Evolutionary conservation across 139 green algal species (phyloP), one percentile per base, ranked within the genome.

Genomic region (Volvox reticuliferus): DNA sequence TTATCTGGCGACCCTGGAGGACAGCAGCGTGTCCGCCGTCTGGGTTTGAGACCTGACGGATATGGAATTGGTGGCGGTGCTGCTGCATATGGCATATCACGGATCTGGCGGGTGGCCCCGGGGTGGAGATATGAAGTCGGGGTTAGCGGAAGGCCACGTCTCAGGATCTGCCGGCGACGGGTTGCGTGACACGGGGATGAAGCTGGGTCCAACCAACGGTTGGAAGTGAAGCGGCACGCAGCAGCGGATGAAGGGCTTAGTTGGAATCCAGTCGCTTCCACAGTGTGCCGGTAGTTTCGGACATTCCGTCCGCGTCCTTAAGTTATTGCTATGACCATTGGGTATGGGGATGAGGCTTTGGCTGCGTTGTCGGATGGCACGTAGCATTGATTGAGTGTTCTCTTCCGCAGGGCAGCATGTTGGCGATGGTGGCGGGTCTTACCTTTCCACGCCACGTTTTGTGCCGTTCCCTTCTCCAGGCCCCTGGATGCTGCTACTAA

Each of bases 1-100:
- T 12, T 98, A 95, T 93, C 86, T 99, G n/a, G 94, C 94, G 21
- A 98, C 96, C 6, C 44, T 92, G 35, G 97, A 98, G 88, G 97
- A 98, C 63, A 97, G 96, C 92, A 94, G 94, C 94, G 91, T 94
- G 1, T 82, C 44, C 16, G 89, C 88, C 18, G 91, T 97, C 69
- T 99, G 97, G 97, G 82, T 99, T 22, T 99, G 97, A 97, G 94
- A 97, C 88, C 91, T 96, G 35, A 61, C 26, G 12, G 81, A 69
- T 32, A 93, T 97, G 65, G 92, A 94, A 78, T 93, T 99, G 69
- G 88, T 90, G 0, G 87, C 95, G 16, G 89, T 98, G 83, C 92
- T 99, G 79, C 24, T 96, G 84, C 97, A 98, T 75, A 33, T 79
- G 22, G 67, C 89, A 12, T 0, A 92, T 99, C 12, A 88, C 83